Evolutionary conservation across 495 filamentous ascomycete species (phyloP), one percentile per base, ranked within the genome.

Genomic region (Penicillium verhagenii): DNA sequence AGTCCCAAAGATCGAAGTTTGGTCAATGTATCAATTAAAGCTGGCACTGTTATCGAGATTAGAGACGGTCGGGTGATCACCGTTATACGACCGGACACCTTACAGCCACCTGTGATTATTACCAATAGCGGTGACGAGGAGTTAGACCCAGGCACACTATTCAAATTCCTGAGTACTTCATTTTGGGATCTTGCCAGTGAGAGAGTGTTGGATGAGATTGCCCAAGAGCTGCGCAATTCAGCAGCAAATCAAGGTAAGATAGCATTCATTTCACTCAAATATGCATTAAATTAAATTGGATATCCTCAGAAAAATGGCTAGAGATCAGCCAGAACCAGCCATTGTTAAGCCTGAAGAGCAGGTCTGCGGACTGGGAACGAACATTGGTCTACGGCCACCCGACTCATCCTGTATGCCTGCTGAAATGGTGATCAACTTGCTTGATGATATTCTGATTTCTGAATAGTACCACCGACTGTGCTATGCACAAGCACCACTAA

Each of bases 321-420:
- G 16, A 50, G 10, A 44, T 51, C 37, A 13, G 18, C 13, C 4
- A 13, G 9, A n/a, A 18, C 10, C 35, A 37, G 20, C 16, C 6
- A 21, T 4, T 35, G 20, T 13, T 35, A 14, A 47, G 29, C 21
- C n/a, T 51, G 5, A 21, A 56, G 5, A 18, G n/a, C 5, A n/a
- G 35, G 3, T 49, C 53, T 1, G 37, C 49, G 10, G 44, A 35
- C 2, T 66, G 63, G 59, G 63, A 66, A 28, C 29, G 49, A 38
- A 37, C 63, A 2, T 33, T 62, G 50, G 42, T 66, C 7, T 56
- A 43, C n/a, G 63, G 63, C 6, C 63, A 66, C 56, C 63, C 63
- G 19, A 58, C n/a, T 26, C 63, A 66, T 56, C 63, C 59, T 10
- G 63, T 66, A 54, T 8, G 46, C 18, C 13, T 35, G 2, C 9